These are phyloP conservation scores for Suillus tomentosus DNA, from an alignment of 768 basidiomycete species.

Conservation along the genomic window DNA sequence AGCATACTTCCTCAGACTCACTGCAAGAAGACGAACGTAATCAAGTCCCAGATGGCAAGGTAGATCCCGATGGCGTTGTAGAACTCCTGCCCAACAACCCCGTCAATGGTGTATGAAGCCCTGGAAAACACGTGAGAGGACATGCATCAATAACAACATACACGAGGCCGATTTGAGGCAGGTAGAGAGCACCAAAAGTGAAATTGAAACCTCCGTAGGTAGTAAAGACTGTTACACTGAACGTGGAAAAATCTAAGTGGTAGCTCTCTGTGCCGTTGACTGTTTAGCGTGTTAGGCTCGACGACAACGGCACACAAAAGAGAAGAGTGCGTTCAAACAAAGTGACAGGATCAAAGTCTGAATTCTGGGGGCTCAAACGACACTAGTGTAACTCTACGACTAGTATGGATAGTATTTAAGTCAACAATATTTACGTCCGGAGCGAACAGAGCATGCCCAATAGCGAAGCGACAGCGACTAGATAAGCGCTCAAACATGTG, in stretches of 20 bases:
- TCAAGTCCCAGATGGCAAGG: constrained; percentile 29
- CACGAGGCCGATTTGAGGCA: constrained; percentile 30
- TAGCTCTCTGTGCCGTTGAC: neutral
- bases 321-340: neutral
- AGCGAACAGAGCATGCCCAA: too few species aligned
- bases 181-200: constrained; percentile 29
- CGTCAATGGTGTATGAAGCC: constrained; percentile 26
- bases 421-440: too few species aligned
- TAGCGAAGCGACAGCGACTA: too few species aligned
- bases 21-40: constrained; percentile 27
- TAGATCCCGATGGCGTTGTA: constrained; percentile 29
- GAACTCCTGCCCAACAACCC: constrained; percentile 27
- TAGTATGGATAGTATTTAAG: too few species aligned
- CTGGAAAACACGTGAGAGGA: constrained; percentile 14
- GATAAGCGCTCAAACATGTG: too few species aligned
- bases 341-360: neutral
- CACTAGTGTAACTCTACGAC: neutral
- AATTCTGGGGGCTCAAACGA: neutral
- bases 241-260: constrained; percentile 17
- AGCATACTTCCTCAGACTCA: constrained; percentile 14
- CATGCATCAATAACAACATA: constrained; percentile 13
- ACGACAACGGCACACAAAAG: neutral
- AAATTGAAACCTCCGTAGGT: constrained; percentile 34
- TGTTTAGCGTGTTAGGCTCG: neutral
- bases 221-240: constrained; percentile 28